phyloP scores from a whole-genome alignment of 208 protist genomes.

The Porcisia deanei region DNA sequence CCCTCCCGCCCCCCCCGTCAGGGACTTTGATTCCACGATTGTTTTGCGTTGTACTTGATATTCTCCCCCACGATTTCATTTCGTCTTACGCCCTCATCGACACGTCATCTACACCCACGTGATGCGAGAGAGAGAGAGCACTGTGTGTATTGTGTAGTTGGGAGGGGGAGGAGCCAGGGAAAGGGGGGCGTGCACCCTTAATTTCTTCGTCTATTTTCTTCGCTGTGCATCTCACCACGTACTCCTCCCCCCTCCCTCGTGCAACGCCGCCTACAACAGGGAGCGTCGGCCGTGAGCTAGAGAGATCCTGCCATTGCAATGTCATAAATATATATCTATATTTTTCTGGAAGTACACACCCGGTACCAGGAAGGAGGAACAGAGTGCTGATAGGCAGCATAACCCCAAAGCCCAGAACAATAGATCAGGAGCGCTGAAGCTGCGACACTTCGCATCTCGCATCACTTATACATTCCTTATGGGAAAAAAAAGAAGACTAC shows the following conservation, averaged over 20 bases:
- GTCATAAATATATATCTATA: not conserved
- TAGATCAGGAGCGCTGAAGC: not conserved
- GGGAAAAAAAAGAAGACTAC: too few species aligned
- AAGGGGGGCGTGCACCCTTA: not conserved
- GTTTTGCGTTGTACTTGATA: not conserved
- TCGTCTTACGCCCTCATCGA: not conserved
- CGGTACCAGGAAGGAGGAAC: not conserved
- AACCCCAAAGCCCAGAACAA: not conserved
- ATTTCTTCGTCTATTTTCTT: not conserved
- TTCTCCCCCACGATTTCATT: not conserved
- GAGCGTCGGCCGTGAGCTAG: conserved; percentile 1
- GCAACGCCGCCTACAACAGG: not conserved
- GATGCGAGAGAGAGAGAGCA: not conserved
- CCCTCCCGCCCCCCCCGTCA: too few species aligned
- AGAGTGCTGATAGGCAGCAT: not conserved
- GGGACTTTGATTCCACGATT: not conserved
- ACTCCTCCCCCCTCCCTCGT: not conserved
- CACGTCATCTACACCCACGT: not conserved
- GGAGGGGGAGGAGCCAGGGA: too few species aligned
- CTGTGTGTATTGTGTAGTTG: too few species aligned
- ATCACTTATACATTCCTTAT: not conserved
- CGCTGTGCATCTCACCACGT: not conserved
- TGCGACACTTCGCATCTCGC: not conserved
- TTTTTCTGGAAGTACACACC: not conserved
- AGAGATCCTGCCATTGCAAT: not conserved